Evolutionary conservation across 2,329 filamentous ascomycete species (phyloP), one percentile per base, ranked within the genome.

Genomic region (Penicillium vulpinum): DNA sequence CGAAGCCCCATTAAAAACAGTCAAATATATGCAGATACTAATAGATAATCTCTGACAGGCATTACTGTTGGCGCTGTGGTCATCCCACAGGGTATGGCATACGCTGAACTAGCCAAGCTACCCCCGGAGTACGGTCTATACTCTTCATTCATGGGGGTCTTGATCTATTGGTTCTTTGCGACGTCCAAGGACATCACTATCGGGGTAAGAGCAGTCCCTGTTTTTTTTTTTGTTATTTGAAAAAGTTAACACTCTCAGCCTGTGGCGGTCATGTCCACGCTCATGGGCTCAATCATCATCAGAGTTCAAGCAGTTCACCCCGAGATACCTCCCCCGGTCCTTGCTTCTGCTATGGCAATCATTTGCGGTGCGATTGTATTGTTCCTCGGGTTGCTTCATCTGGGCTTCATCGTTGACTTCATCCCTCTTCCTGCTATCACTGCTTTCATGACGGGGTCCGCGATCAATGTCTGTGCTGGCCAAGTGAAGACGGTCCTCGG

Each of bases 111-210:
- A 35, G 92, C 92, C 46, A 83, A 87, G 60, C 81, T 97, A 10
- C 82, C 85, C 1, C 83, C 87, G 6, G 82, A 96, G 72, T 97
- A 88, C 68, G 92, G 92, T 48, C 83, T 97, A 0, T 94, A 95
- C 75, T 92, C 92, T 0, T 96, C 92, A 0, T 97, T 97, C 71
- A 92, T 96, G 82, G 93, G 92, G 38, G 91, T 95, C 16, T 74
- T 96, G 60, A 81, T 95, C 58, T 97, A 97, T 76, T 97, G 92
- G 92, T 88, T 96, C 70, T 97, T 97, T 70, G 92, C 92, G 36
- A 97, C 92, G 0, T 96, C 92, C 15, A 97, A 97, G 71, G 92
- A 97, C 72, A 96, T 97, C 70, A 96, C 92, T 11, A 96, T 97
- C 54, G 92, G 93, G 10, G 88, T 90, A 80, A 76, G 87, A 29